Evolutionary conservation across 768 basidiomycete genomes (phyloP), one percentile per base, ranked within the genome.

Genomic region (Suillus alpinus): DNA sequence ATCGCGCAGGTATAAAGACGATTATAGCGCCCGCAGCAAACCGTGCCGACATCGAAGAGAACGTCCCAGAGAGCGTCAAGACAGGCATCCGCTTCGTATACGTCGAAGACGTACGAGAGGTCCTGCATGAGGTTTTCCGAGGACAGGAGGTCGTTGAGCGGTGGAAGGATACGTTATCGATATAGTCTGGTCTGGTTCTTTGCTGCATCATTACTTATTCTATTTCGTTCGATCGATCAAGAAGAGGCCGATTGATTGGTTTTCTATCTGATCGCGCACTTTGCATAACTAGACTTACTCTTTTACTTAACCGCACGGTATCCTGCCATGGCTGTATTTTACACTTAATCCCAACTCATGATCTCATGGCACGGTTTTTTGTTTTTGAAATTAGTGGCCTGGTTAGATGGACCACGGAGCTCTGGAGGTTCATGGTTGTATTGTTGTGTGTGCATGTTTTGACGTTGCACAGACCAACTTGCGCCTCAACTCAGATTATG

Each of bases 61-160:
- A 98, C 70, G 96, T 98, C 0, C 95, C 94, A 0, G 89, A 88
- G 67, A 95, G 94, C 68, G 95, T 98, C 65, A 98, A 98, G 83
- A 88, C 86, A 6, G 96, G 95, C 23, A 95, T 98, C 62, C 84
- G 86, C 52, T 94, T 99, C 65, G 92, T 98, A 62, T 98, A 96
- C 71, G 96, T 97, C 50, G 94, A 97, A 69, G 90, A 92, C 67
- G 93, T 97, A 59, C 83, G 82, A 67, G 92, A 98, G 75, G 95
- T 98, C 4, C 74, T 98, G 68, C 80, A 86, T 59, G 93, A 95
- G 74, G 92, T 92, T 44, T 98, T 98, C 77, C 81, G 78, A 32
- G 88, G 83, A 14, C 76, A 85, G 68, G 70, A 78, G 16, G 70
- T 87, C 23, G 76, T 77, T 29, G 83, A 87, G 71, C 79, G 83